These are phyloP conservation scores for Hsuehochloa calcarea DNA, from an alignment of 176 grass and related monocot species.

Conservation along the genomic window DNA sequence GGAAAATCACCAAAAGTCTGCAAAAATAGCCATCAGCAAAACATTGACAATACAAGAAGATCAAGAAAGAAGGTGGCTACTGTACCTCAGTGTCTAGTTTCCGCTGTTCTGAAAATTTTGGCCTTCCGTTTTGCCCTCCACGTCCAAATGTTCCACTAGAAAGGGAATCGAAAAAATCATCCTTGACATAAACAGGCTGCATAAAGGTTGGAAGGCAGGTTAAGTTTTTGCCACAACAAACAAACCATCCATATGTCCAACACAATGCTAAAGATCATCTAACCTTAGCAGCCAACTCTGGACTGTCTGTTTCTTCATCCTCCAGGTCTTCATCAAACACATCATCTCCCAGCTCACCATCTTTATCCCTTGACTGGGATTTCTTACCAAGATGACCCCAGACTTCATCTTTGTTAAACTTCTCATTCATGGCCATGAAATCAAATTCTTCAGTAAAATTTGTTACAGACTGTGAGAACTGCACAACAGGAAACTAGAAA, in stretches of 20 bases:
- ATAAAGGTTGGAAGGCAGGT: conserved; percentile 15
- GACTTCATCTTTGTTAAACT: conserved; percentile 91
- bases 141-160: conserved; percentile 64
- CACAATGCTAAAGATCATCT: not conserved
- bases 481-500: conserved; percentile 26
- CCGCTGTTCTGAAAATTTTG: conserved; percentile 55
- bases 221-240: not conserved
- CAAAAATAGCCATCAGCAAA: conserved; percentile 13
- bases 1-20: conserved; percentile 81
- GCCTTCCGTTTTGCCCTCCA: conserved; percentile 52
- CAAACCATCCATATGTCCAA: not conserved
- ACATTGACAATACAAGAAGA: not conserved
- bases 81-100: conserved; percentile 77
- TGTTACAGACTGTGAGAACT: conserved; percentile 55
- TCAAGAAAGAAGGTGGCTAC: not conserved
- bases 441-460: conserved; percentile 90
- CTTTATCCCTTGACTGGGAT: conserved; percentile 61
- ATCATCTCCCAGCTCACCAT: conserved; percentile 65
- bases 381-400: conserved; percentile 89
- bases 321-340: conserved; percentile 56
- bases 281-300: conserved; percentile 53
- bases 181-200: conserved; percentile 80
- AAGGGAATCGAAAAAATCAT: conserved; percentile 84
- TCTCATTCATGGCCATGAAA: conserved; percentile 92
- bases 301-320: conserved; percentile 52